Base-by-base conservation (phyloP, 331 rosid species). In the Rhamnella rubrinervis region DNA sequence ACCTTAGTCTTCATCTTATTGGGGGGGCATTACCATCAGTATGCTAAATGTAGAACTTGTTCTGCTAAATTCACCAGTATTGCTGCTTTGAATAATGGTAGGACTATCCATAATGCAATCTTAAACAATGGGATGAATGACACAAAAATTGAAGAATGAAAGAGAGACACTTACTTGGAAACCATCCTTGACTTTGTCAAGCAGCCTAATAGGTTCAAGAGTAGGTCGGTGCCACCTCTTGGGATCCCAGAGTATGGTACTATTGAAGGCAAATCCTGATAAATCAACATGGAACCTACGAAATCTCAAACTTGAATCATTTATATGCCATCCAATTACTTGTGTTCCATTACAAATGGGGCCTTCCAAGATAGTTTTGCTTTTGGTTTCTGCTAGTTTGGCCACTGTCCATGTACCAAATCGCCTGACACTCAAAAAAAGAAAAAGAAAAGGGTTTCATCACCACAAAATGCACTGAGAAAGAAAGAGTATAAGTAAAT, bases 351-450 rank as follows among this genome's bases (percentile, higher is more conserved):
- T 84, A 78, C 98, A 93, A 67, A 93, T 41, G 0, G 97, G 95
- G 47, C 97, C 98, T 70, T 87, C 88, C 47, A 88, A 69, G 26
- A 79, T 28, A 39, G 82, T 55, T 71, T 71, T 78, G 65, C 75
- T 67, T 49, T 44, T 78, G 52, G 85, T 79, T 31, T 73, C 77
- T 0, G 76, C 21, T 41, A 74, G 75, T 83, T 74, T 87, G 66
- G 91, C 95, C 60, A 93, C 91, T 20, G 75, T 63, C 98, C 98
- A 93, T 7, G 89, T 84, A 53, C 97, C 98, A 79, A 93, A 91
- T 65, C 96, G 88, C 81, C 97, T 93, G 84, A 68, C 77, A 75
- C 59, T 60, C 61, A 66, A 71, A 66, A 61, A 7, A 63, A 6
- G 38, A 28, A 53, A 76, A 78, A 21, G 16, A 66, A 19, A 53